A percentile compares a stretch with the other conserved stretches of the same genome.
Evolutionary conservation across 805 yeast genomes (phyloP).

Genomic region (Scheffersomyces lignosus): DNA sequence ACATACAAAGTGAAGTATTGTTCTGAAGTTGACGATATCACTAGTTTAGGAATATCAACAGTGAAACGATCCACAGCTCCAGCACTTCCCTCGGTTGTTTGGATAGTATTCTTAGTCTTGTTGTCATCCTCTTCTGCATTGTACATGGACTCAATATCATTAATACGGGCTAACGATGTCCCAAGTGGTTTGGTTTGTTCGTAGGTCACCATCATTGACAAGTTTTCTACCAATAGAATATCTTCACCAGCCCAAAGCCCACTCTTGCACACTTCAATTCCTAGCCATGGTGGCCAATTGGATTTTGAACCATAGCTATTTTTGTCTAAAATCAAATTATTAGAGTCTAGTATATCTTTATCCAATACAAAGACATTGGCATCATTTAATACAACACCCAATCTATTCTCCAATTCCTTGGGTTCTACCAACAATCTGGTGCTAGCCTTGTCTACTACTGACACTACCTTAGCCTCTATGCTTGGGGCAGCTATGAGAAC

Average conservation of each 20-base stretch:
- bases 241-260: constrained; percentile 44
- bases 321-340: constrained; percentile 45
- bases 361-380: constrained; percentile 73
- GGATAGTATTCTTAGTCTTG: neutral
- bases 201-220: constrained; percentile 60
- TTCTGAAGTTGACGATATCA: constrained; percentile 65
- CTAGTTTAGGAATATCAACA: constrained; percentile 69
- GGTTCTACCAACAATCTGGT: constrained; percentile 33
- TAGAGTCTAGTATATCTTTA: constrained; percentile 39
- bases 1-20: constrained; percentile 71
- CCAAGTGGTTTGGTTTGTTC: constrained; percentile 43
- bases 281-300: constrained; percentile 91
- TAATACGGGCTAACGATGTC: constrained; percentile 6
- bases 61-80: constrained; percentile 35
- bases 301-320: constrained; percentile 60
- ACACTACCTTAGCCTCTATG: constrained; percentile 66
- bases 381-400: constrained; percentile 64
- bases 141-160: constrained; percentile 6
- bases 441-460: constrained; percentile 49
- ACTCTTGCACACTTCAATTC: constrained; percentile 58
- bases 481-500: constrained; percentile 72
- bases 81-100: neutral
- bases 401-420: constrained; percentile 57
- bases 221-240: constrained; percentile 59
- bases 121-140: constrained; percentile 9